phyloP scores from a whole-genome alignment of 225 moss, liverwort and hornwort species.

The Bryoerythrophyllum caledonicum region DNA sequence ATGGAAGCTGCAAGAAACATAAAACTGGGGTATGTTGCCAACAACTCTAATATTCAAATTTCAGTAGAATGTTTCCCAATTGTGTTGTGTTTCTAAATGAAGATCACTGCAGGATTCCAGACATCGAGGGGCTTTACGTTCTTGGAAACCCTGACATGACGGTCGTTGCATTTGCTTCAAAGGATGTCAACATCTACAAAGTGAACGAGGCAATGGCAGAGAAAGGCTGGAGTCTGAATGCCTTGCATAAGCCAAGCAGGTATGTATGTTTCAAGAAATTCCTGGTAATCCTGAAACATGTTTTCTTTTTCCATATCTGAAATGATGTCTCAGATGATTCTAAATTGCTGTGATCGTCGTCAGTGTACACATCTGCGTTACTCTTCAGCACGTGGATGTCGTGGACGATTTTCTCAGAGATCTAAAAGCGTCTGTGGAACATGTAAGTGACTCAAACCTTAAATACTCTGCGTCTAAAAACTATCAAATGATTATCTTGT shows the following conservation, averaged over 20 bases:
- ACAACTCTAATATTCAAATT: background rate
- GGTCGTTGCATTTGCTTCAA: conserved; percentile 83
- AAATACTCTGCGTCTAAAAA: background rate
- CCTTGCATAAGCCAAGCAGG: conserved; percentile 98
- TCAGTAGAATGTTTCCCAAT: background rate
- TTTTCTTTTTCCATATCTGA: background rate
- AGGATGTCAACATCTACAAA: conserved; percentile 86
- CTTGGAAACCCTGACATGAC: conserved; percentile 95
- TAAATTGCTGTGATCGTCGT: conserved; percentile 22
- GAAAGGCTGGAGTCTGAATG: conserved; percentile 95
- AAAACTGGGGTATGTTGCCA: conserved; percentile 68
- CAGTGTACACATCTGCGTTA: conserved; percentile 95
- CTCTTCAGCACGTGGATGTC: conserved; percentile 80
- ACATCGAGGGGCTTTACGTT: conserved; percentile 74
- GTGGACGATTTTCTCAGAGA: conserved; percentile 78
- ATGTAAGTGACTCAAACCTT: conserved; percentile 46
- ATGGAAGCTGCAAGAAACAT: conserved; percentile 85
- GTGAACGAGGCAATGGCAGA: conserved; percentile 92
- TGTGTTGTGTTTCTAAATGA: conserved; percentile 5
- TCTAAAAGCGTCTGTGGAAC: conserved; percentile 62
- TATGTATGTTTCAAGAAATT: conserved; percentile 2
- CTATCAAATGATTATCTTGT: background rate
- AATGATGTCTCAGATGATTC: background rate
- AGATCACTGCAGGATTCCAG: conserved; percentile 51
- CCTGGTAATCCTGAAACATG: background rate